These are phyloP conservation scores for Pistacia integerrima DNA, from an alignment of 345 rosid genomes.

Conservation along the genomic window DNA sequence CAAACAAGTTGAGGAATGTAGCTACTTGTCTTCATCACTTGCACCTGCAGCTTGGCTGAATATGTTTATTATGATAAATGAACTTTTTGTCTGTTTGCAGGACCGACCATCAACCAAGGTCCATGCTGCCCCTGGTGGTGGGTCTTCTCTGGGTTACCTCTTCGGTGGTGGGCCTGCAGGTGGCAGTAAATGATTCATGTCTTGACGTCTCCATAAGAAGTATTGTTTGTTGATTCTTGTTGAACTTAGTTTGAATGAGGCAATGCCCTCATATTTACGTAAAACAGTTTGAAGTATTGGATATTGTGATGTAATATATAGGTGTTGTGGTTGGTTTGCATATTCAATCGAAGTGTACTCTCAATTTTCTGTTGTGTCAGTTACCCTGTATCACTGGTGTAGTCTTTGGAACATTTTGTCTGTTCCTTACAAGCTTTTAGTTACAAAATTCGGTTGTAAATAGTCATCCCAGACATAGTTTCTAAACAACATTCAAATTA, in stretches of 20 bases:
- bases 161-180: conserved; percentile 29
- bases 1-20: no score
- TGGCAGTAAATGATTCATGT: conserved; percentile 30
- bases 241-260: conserved; percentile 22
- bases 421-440: neutral
- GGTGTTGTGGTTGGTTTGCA: conserved; percentile 26
- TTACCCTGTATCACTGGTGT: no score
- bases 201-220: conserved; percentile 9
- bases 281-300: conserved; percentile 18
- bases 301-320: conserved; percentile 38
- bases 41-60: neutral
- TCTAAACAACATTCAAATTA: no score
- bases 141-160: conserved; percentile 48
- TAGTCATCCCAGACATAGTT: no score
- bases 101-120: conserved; percentile 57
- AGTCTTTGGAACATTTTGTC: no score
- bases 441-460: no score
- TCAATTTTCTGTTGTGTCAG: neutral
- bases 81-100: conserved; percentile 25
- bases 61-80: neutral
- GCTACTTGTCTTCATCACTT: neutral
- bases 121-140: conserved; percentile 54
- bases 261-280: conserved; percentile 17
- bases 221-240: conserved; percentile 34
- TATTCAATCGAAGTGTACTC: conserved; percentile 13